Conservation (phyloP, 164 flowering plant species). For the Amborella trichopoda region DNA sequence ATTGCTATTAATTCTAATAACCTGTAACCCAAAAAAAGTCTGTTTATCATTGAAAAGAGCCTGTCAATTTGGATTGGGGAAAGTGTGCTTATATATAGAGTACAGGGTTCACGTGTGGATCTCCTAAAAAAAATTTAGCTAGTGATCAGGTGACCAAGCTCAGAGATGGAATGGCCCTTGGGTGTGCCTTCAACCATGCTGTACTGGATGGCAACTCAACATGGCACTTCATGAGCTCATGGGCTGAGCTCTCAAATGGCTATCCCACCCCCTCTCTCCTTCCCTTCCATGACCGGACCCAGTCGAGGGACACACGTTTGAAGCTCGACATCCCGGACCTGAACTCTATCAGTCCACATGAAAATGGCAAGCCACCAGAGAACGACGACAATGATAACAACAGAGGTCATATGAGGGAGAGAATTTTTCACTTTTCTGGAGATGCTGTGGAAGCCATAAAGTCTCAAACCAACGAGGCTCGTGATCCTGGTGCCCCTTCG, state of each 20-base stretch:
- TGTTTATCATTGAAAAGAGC: too few species aligned
- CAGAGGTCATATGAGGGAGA: conserved; percentile 33
- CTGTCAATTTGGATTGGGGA: too few species aligned
- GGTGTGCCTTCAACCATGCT: conserved; percentile 92
- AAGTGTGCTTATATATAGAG: too few species aligned
- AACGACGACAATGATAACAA: conserved; percentile 6
- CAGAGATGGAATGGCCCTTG: conserved; percentile 76
- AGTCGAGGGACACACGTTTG: conserved; percentile 66
- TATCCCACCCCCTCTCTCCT: conserved; percentile 31
- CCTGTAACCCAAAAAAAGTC: too few species aligned
- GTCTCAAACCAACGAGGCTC: conserved; percentile 31
- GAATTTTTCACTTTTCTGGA: conserved; percentile 71
- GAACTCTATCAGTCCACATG: conserved; percentile 1
- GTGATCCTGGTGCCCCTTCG: conserved; percentile 3
- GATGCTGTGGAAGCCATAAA: conserved; percentile 55
- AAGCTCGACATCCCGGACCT: conserved; percentile 61
- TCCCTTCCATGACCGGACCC: conserved; percentile 74
- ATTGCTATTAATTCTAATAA: too few species aligned
- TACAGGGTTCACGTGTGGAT: too few species aligned
- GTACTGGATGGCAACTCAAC: conserved; percentile 79
- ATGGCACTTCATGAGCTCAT: conserved; percentile 97
- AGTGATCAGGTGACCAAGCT: conserved; percentile 78
- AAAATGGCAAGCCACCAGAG: conserved; percentile 5
- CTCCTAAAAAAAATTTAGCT: too few species aligned
- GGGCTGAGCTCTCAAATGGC: conserved; percentile 74